These are phyloP conservation scores for Huiozyma naganishii DNA, from an alignment of 805 yeast genomes.

Conservation along the genomic window DNA sequence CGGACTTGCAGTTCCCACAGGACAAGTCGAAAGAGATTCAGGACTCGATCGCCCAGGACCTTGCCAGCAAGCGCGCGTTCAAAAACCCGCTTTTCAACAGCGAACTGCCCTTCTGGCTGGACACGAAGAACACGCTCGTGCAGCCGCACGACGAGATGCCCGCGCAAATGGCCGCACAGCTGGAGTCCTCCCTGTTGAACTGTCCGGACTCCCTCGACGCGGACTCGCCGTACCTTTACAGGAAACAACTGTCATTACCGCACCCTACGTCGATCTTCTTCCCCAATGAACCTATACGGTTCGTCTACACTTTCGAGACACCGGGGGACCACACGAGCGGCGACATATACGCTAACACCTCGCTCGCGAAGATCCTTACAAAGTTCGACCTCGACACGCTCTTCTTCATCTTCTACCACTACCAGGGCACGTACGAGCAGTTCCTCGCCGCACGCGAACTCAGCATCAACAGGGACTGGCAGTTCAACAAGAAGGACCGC, in stretches of 20 bases:
- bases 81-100: conserved; percentile 21
- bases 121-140: conserved; percentile 19
- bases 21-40: conserved; percentile 22
- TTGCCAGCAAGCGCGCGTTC: conserved; percentile 17
- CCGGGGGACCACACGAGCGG: conserved; percentile 1
- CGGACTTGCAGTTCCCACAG: conserved; percentile 16
- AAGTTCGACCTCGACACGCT: conserved; percentile 80
- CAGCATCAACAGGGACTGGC: conserved; percentile 67
- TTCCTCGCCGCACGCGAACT: conserved; percentile 74
- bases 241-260: conserved; percentile 64
- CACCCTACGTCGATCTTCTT: conserved; percentile 85
- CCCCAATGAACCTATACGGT: conserved; percentile 41
- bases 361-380: conserved; percentile 49
- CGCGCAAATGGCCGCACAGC: conserved; percentile 21
- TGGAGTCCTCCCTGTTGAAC: conserved; percentile 71
- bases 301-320: conserved; percentile 18
- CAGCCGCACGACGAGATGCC: conserved; percentile 26
- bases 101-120: conserved; percentile 22
- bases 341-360: conserved; percentile 26
- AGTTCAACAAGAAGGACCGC: conserved; percentile 33
- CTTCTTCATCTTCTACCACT: conserved; percentile 84
- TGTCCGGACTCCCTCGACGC: conserved; percentile 93
- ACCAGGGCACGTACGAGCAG: conserved; percentile 61
- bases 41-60: conserved; percentile 18
- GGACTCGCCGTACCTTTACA: conserved; percentile 55